A percentile compares a stretch with the other conserved stretches of the same genome.
Evolutionary conservation across 2,329 filamentous ascomycete genomes (phyloP).

Genomic region (Elsinoe arachidis): DNA sequence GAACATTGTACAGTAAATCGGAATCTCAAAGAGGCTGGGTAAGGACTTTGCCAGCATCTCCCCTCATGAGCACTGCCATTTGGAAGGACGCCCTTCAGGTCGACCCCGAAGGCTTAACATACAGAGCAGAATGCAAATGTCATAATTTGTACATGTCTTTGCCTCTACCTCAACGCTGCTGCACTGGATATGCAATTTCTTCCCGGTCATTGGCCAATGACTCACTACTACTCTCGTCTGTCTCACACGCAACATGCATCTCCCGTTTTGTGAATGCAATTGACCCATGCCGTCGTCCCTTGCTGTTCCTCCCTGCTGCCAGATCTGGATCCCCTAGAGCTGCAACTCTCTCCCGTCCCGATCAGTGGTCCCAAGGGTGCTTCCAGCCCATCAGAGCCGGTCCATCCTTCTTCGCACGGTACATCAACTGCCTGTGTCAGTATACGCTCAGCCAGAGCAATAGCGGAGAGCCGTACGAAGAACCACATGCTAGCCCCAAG

Average conservation of each 20-base stretch:
- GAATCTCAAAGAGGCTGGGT: not conserved
- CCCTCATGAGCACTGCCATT: no score
- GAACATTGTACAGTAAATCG: not conserved
- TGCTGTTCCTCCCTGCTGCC: not conserved
- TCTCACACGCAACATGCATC: no score
- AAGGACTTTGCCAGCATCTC: no score
- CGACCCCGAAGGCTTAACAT: no score
- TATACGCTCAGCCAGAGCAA: not conserved
- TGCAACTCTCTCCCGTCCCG: not conserved
- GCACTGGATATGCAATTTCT: not conserved
- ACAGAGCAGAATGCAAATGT: no score
- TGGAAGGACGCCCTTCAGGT: no score
- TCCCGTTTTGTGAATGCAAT: no score
- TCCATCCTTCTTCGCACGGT: slow-evolving; percentile 72
- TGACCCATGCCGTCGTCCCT: not conserved
- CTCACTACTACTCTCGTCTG: no score
- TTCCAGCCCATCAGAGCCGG: slow-evolving; percentile 83
- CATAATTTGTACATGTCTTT: no score
- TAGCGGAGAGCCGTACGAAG: slow-evolving; percentile 60
- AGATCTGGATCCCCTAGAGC: not conserved
- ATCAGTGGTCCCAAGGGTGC: slow-evolving; percentile 92
- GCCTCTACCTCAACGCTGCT: not conserved
- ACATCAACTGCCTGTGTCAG: slow-evolving; percentile 62
- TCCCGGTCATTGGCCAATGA: no score
- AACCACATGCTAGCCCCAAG: slow-evolving; percentile 98